Percentiles rank a stretch among this genome's conserved stretches.
phyloP scores from a whole-genome alignment of 2,329 filamentous ascomycete genomes.

The Pezicula neosporulosa region DNA sequence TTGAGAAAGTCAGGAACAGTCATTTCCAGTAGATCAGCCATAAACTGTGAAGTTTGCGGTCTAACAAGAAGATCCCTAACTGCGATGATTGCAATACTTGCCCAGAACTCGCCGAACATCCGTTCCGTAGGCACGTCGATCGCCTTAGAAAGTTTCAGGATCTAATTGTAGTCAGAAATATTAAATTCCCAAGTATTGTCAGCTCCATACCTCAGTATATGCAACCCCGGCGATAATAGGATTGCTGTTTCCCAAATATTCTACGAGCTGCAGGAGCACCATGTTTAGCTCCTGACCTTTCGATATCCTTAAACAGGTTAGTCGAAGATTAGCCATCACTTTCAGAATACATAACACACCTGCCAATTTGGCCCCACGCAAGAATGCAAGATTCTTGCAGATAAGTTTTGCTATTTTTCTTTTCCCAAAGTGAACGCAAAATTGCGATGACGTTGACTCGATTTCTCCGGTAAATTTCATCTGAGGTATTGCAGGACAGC shows the following conservation, averaged over 20 bases:
- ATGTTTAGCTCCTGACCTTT: conserved; percentile 83
- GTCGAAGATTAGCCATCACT: background rate
- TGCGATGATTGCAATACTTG: conserved; percentile 74
- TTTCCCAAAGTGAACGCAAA: conserved; percentile 69
- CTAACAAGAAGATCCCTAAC: conserved; percentile 77
- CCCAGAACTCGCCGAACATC: conserved; percentile 86
- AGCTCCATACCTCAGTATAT: conserved; percentile 69
- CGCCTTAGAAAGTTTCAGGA: conserved; percentile 68
- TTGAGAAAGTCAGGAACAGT: conserved; percentile 71
- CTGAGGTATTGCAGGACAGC: conserved; percentile 46
- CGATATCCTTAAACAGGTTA: conserved; percentile 49
- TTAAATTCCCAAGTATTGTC: background rate
- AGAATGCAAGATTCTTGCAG: conserved; percentile 82
- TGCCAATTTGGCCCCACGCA: conserved; percentile 81
- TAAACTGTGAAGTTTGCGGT: conserved; percentile 76
- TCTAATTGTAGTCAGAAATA: conserved; percentile 30
- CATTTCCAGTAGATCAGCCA: conserved; percentile 79
- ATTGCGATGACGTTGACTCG: conserved; percentile 67
- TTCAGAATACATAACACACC: conserved; percentile 38
- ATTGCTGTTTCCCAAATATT: conserved; percentile 83
- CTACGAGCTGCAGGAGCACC: conserved; percentile 76
- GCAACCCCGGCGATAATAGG: conserved; percentile 75
- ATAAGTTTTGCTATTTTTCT: conserved; percentile 49
- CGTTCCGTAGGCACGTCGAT: conserved; percentile 59
- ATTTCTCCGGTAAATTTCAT: conserved; percentile 51